phyloP scores from a whole-genome alignment of 1,284 basidiomycete genomes.

The Pseudozyma hubeiensis region DNA sequence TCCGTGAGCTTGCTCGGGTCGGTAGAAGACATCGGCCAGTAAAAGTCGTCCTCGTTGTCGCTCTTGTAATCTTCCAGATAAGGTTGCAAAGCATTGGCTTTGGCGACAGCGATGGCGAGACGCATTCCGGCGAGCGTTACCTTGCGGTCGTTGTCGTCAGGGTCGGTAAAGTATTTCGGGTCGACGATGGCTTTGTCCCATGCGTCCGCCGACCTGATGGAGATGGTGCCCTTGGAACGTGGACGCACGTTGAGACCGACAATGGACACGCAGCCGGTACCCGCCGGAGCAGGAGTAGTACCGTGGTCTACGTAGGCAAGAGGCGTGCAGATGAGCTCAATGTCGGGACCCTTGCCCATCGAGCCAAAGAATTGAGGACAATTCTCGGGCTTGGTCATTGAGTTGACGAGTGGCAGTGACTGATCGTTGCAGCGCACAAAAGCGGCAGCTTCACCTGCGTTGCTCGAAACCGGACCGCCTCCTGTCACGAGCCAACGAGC shows the following conservation, averaged over 20 bases:
- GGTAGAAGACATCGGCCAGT: conserved; percentile 41
- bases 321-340: conserved; percentile 61
- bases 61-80: conserved; percentile 46
- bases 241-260: conserved; percentile 55
- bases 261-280: conserved; percentile 39
- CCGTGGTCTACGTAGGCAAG: conserved; percentile 51
- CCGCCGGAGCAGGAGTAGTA: conserved; percentile 27
- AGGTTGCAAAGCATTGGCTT: conserved; percentile 35
- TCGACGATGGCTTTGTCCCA: conserved; percentile 53
- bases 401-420: conserved; percentile 52
- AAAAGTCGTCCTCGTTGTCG: conserved; percentile 43
- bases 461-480: conserved; percentile 43
- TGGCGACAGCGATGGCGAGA: conserved; percentile 36
- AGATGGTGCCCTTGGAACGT: conserved; percentile 45
- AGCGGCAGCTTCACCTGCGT: conserved; percentile 64
- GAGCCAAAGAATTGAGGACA: conserved; percentile 56
- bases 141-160: conserved; percentile 54
- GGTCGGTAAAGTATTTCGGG: conserved; percentile 50
- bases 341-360: conserved; percentile 62
- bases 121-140: conserved; percentile 50
- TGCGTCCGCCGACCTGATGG: conserved; percentile 36
- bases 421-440: conserved; percentile 67
- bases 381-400: conserved; percentile 47
- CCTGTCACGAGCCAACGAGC: conserved; percentile 52
- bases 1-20: conserved; percentile 59